Evolutionary conservation across 2,329 filamentous ascomycete genomes (phyloP).

Genomic region (Clonostachys solani): DNA sequence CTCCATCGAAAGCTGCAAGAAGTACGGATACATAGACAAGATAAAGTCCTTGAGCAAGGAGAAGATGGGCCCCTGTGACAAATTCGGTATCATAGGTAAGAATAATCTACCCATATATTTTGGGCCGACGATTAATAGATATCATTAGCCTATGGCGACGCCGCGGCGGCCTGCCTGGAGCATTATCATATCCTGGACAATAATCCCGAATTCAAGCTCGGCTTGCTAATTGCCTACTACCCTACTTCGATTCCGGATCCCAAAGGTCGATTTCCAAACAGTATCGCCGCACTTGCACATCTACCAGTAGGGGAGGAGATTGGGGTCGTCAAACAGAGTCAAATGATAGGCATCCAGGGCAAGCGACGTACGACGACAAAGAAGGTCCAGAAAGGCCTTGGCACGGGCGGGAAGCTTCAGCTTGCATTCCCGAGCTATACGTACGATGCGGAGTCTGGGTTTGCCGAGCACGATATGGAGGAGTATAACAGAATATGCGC

Average conservation of each 20-base stretch:
- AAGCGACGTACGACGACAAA: conserved; percentile 27
- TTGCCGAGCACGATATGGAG: conserved; percentile 67
- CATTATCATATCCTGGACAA: conserved; percentile 39
- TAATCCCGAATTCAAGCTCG: conserved; percentile 36
- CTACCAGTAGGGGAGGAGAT: conserved; percentile 30
- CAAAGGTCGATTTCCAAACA: conserved; percentile 29
- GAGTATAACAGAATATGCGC: conserved; percentile 62
- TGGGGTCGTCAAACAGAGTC: conserved; percentile 31
- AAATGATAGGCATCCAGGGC: conserved; percentile 39
- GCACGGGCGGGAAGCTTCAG: conserved; percentile 26
- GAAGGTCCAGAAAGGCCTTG: conserved; percentile 27
- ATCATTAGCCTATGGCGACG: conserved; percentile 33
- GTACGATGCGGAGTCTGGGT: conserved; percentile 53
- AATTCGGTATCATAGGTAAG: conserved; percentile 36
- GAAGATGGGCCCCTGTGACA: conserved; percentile 32
- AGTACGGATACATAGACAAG: conserved; percentile 21
- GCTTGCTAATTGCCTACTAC: conserved; percentile 38
- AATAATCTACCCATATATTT: background rate
- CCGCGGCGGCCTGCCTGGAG: conserved; percentile 35
- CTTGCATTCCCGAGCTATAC: conserved; percentile 33
- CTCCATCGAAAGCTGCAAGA: conserved; percentile 23
- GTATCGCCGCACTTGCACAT: conserved; percentile 32
- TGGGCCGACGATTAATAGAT: background rate
- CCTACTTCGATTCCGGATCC: conserved; percentile 37
- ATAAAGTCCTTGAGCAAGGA: conserved; percentile 23